phyloP scores from a whole-genome alignment of 192 early-diverging fungal genomes.

The Coemansia sp. region DNA sequence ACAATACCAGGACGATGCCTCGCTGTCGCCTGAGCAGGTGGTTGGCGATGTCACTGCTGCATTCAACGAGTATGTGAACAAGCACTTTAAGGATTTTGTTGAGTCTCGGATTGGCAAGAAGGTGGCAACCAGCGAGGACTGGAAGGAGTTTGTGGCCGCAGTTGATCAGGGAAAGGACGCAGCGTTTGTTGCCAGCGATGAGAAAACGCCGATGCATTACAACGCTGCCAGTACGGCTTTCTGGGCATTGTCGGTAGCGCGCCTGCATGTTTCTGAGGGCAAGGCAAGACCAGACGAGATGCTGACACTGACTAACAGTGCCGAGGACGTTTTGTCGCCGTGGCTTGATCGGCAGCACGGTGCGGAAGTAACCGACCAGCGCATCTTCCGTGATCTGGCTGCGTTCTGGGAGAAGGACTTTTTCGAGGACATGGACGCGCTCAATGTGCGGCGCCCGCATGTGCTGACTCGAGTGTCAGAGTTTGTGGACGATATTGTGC shows the following conservation, averaged over 20 bases:
- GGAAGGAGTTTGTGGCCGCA: conserved; percentile 58
- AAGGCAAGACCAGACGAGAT: conserved; percentile 48
- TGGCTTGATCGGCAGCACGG: conserved; percentile 53
- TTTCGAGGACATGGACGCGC: conserved; percentile 88
- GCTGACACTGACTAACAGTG: conserved; percentile 22
- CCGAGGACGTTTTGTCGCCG: conserved; percentile 38
- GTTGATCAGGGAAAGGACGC: conserved; percentile 51
- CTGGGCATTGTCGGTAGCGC: conserved; percentile 21
- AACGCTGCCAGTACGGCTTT: conserved; percentile 54
- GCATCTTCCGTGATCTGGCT: conserved; percentile 89
- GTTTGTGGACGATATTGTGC: conserved; percentile 93
- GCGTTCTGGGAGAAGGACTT: conserved; percentile 93
- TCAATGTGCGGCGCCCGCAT: conserved; percentile 85
- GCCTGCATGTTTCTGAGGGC: conserved; percentile 16
- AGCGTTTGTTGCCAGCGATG: conserved; percentile 51
- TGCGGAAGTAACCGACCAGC: conserved; percentile 78
- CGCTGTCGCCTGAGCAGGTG: conserved; percentile 52
- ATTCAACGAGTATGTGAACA: conserved; percentile 62
- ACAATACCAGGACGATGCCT: conserved; percentile 53
- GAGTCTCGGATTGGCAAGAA: conserved; percentile 53
- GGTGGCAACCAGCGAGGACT: conserved; percentile 53
- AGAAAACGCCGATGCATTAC: conserved; percentile 77
- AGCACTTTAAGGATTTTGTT: conserved; percentile 59
- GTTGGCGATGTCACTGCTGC: conserved; percentile 62
- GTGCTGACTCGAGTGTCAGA: conserved; percentile 93